These are phyloP conservation scores for Claviceps purpurea DNA, from an alignment of 2,329 filamentous ascomycete genomes.

Conservation along the genomic window DNA sequence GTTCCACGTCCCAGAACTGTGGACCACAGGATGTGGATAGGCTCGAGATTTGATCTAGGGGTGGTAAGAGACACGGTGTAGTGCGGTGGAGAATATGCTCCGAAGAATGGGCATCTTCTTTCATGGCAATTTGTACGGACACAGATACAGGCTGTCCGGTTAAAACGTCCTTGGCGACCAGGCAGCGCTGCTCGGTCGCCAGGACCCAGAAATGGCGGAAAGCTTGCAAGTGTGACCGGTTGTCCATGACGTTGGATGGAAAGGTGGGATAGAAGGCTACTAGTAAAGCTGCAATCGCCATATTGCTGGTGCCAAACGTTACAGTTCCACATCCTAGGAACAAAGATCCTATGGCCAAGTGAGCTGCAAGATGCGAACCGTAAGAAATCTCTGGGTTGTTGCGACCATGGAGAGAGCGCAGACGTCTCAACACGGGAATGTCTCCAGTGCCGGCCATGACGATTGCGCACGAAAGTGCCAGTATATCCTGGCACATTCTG, in stretches of 20 bases:
- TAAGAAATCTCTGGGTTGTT: slow-evolving; percentile 76
- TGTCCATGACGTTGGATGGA: slow-evolving; percentile 79
- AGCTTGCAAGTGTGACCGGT: slow-evolving; percentile 86
- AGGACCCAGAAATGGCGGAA: slow-evolving; percentile 97
- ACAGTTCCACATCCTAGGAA: slow-evolving; percentile 89
- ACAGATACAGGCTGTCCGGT: slow-evolving; percentile 68
- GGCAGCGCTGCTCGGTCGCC: slow-evolving; percentile 76
- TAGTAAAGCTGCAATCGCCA: slow-evolving; percentile 74
- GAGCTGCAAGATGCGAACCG: slow-evolving; percentile 83
- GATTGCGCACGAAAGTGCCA: slow-evolving; percentile 69
- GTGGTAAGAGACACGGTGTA: slow-evolving; percentile 49
- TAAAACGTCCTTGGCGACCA: slow-evolving; percentile 76
- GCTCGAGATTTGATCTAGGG: slow-evolving; percentile 46
- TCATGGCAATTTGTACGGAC: slow-evolving; percentile 53
- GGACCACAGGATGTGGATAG: slow-evolving; percentile 48
- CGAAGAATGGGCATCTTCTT: slow-evolving; percentile 20
- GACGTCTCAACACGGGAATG: slow-evolving; percentile 65
- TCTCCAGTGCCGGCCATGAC: slow-evolving; percentile 97
- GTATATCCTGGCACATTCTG: slow-evolving; percentile 78
- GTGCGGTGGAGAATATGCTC: slow-evolving; percentile 27
- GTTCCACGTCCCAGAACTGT: slow-evolving; percentile 66
- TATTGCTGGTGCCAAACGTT: slow-evolving; percentile 78
- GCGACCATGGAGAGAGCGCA: slow-evolving; percentile 78
- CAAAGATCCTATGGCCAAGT: slow-evolving; percentile 79
- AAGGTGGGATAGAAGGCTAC: slow-evolving; percentile 92